Conservation (phyloP, 805 yeast species). For the Ogataea polymorpha region DNA sequence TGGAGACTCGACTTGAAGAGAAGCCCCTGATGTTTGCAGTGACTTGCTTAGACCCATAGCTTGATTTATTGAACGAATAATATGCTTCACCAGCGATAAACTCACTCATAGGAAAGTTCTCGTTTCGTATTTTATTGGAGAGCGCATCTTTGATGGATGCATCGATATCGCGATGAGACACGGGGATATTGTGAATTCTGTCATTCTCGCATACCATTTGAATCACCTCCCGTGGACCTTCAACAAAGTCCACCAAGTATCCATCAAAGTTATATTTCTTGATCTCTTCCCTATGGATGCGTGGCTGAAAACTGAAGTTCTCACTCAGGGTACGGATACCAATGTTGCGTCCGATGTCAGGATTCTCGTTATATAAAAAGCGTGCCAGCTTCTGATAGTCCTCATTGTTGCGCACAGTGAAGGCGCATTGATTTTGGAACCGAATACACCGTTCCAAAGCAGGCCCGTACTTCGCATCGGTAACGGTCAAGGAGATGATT, state of each 20-base stretch:
- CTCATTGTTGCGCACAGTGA: conserved; percentile 54
- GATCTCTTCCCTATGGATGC: conserved; percentile 27
- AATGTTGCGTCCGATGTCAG: conserved; percentile 37
- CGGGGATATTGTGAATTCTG: conserved; percentile 58
- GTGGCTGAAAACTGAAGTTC: conserved; percentile 11
- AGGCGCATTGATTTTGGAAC: conserved; percentile 50
- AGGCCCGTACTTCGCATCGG: conserved; percentile 46
- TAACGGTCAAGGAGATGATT: conserved; percentile 55
- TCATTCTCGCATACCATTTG: conserved; percentile 64
- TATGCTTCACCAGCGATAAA: conserved; percentile 59
- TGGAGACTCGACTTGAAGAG: conserved; percentile 23
- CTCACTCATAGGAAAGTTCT: conserved; percentile 47
- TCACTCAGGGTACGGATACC: conserved; percentile 50
- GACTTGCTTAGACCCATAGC: conserved; percentile 59
- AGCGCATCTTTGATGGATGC: conserved; percentile 36
- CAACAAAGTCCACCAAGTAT: conserved; percentile 62
- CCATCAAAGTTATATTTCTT: conserved; percentile 71
- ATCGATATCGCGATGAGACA: conserved; percentile 45
- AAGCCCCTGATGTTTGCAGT: conserved; percentile 40
- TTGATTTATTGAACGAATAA: conserved; percentile 52
- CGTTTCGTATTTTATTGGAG: conserved; percentile 35
- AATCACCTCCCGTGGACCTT: conserved; percentile 71
- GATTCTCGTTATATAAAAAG: conserved; percentile 37
- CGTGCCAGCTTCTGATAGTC: conserved; percentile 48
- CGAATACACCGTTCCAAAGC: conserved; percentile 59